Evolutionary conservation across 495 filamentous ascomycete genomes (phyloP), one percentile per base, ranked within the genome.

Genomic region (Sordaria brevicollis): DNA sequence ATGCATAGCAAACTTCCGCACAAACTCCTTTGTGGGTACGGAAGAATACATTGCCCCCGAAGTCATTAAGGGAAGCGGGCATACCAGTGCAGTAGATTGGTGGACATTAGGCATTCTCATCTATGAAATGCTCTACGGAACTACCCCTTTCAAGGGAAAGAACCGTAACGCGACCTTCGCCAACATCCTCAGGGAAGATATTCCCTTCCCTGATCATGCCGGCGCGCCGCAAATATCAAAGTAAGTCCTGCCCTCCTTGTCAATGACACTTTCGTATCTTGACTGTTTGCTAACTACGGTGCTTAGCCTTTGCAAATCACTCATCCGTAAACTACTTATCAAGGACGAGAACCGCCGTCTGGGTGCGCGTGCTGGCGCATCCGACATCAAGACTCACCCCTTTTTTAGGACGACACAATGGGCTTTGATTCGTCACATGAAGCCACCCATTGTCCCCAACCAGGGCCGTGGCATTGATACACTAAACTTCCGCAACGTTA

Each of bases 61-160:
- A 79, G 95, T 99, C 54, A 99, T 99, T 77, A 98, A 97, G 79
- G 95, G 95, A 13, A 97, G 94, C 79, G 95, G 95, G 21, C 95
- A 99, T 78, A 99, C 95, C 7, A 97, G 93, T 74, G 95, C 95
- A 4, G 95, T 99, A 2, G 95, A 99, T 79, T 99, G 95, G 95
- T 99, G 95, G 95, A 99, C 95, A 3, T 82, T 99, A 10, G 95
- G 95, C 21, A 98, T 99, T 68, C 80, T 99, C 74, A 92, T 98
- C 69, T 99, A 97, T 73, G 95, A 99, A 79, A 99, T 99, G 95
- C 83, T 99, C n/a, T 98, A 92, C 80, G 96, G 95, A 25, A 98
- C 94, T 3, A 99, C 95, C 2, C 95, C 95, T 0, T 99, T 99
- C 87, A 99, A 99, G 82, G 95, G 95, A 73, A 98, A 99, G 88